Evolutionary conservation across 768 basidiomycete genomes (phyloP).

Genomic region (Collybia sp.): DNA sequence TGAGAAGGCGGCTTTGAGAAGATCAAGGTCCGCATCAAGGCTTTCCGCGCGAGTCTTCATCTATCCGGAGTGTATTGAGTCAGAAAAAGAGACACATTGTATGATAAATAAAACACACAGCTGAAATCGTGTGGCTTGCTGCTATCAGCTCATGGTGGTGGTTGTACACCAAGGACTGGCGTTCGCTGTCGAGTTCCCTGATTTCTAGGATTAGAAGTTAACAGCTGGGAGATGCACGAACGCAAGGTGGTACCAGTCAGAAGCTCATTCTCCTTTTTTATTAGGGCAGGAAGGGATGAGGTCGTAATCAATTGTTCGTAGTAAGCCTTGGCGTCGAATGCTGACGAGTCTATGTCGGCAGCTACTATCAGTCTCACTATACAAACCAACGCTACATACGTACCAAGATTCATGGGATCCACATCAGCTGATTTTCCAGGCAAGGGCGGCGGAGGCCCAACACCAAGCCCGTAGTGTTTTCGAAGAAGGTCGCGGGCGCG

Average conservation of each 20-base stretch:
- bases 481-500: conserved; percentile 74
- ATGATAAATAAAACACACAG: conserved; percentile 39
- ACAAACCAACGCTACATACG: conserved; percentile 11
- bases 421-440: conserved; percentile 48
- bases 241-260: conserved; percentile 44
- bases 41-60: conserved; percentile 88
- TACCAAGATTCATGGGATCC: conserved; percentile 83
- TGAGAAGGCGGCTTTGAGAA: conserved; percentile 75
- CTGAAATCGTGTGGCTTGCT: conserved; percentile 87
- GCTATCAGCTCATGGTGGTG: conserved; percentile 95
- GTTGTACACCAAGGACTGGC: conserved; percentile 90
- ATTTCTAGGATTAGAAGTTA: conserved; percentile 54
- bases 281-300: conserved; percentile 62
- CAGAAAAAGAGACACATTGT: neutral
- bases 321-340: conserved; percentile 80
- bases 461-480: conserved; percentile 83
- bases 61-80: conserved; percentile 27
- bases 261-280: conserved; percentile 82
- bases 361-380: neutral
- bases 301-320: conserved; percentile 86
- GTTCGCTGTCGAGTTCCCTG: conserved; percentile 78
- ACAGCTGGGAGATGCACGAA: too few relatives aligned
- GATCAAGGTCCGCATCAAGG: conserved; percentile 79
- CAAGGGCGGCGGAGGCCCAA: conserved; percentile 63
- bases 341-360: conserved; percentile 59